Evolutionary conservation across 192 early-diverging fungal genomes (phyloP), one percentile per base, ranked within the genome.

Genomic region (Geranomyces variabilis): DNA sequence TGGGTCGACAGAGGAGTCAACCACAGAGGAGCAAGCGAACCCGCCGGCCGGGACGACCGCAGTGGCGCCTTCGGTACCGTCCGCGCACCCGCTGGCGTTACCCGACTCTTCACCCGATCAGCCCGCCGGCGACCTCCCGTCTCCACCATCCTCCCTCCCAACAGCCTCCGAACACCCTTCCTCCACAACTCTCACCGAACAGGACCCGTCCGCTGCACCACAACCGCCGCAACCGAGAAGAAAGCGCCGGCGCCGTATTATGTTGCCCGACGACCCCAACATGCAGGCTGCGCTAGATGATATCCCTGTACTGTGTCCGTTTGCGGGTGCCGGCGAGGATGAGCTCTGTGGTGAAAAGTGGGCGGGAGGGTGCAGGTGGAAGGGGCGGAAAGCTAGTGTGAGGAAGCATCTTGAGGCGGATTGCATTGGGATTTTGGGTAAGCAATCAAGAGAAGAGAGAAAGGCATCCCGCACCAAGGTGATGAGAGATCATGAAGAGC

Each of bases 231-330:
- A 0, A 22, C 61, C 5, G 14, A 41, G 10, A 10, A 41, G 10
- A 24, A 29, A 36, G 59, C 26, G 34, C 4, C 64, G 64, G 7
- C 64, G 45, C 19, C 36, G 46, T 15, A 6, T 66, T 17, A 7
- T 41, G n/a, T 15, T 68, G 31, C 67, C 67, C n/a, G 67, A 68
- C 67, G 51, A 68, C 29, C 17, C 19, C 8, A 49, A 68, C 8
- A 28, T 49, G n/a, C 28, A 33, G 28, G 29, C 17, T 7, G 0
- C 19, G 19, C 67, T 68, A 12, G 53, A 68, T 15, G 67, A 68
- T 7, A 68, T 68, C 0, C 29, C 24, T 9, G 67, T 68, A 9
- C 28, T 68, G 17, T 68, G 67, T 57, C 67, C 69, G 24, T 63
- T 71, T 26, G 4, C 33, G 10, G 26, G 10, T n/a, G 14, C 12